Base-by-base conservation (phyloP, 345 rosid genomes). In the Pistacia atlantica region DNA sequence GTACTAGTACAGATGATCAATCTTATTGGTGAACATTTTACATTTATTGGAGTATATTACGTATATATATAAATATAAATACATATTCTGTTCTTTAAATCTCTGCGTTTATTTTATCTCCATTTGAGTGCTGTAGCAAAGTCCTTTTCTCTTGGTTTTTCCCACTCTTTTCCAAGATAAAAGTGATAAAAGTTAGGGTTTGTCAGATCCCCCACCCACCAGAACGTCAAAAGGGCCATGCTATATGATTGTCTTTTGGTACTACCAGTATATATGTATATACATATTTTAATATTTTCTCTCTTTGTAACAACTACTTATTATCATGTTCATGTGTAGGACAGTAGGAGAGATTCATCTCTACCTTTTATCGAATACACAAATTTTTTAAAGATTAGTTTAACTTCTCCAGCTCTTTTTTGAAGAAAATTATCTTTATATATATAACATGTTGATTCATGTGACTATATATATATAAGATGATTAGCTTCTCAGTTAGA, bases 191-290 rank as follows among this genome's bases (percentile, higher is more conserved):
- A 77, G 63, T 62, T 54, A 28, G 64, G 77, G 69, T 72, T 64
- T 46, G 54, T 65, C 82, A 75, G 75, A 73, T 51, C n/a, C 62
- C 48, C 48, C 31, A 54, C 55, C 71, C 54, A 51, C 61, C 64
- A 54, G 62, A 69, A 51, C n/a, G 62, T 73, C 76, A 59, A 31
- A 73, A 17, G 45, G 59, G 45, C 33, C 65, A 46, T 8, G 57
- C 20, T 71, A 22, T 58, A 22, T 58, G 17, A 58, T 42, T 71
- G 72, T 1, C 13, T 52, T 55, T 66, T 73, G 74, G 18, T 18
- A 45, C 51, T 45, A 31, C 13, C 2, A 16, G 8, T 42, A 38
- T 38, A 38, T 38, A 37, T 37, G 2, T 37, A 38, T 38, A 4
- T 38, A 38, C 42, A 6, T 38, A 38, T 38, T 38, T 38, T 31